A percentile compares a stretch with the other conserved stretches of the same genome.
phyloP scores from a whole-genome alignment of 805 yeast genomes.

The Teunomyces barrocoloradensis region DNA sequence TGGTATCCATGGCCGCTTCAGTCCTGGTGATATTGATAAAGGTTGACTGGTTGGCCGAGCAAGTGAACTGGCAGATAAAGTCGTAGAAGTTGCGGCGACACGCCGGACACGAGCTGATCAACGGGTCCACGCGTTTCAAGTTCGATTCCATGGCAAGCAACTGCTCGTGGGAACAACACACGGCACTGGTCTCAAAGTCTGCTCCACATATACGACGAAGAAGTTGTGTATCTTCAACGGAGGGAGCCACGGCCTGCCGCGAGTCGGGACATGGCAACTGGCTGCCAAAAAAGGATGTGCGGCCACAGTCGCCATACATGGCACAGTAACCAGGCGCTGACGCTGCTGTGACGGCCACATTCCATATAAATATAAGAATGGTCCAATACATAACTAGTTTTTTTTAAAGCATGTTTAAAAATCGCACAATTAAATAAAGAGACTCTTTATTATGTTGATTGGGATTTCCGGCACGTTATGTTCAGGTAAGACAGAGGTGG shows the following conservation, averaged over 20 bases:
- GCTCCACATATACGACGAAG: conserved; percentile 67
- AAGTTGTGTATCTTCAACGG: conserved; percentile 40
- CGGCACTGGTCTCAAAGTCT: conserved; percentile 50
- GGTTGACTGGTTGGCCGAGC: conserved; percentile 78
- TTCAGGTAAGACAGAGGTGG: conserved; percentile 66
- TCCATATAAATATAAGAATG: neutral
- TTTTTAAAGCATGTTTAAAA: too few species aligned
- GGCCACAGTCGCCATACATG: conserved; percentile 70
- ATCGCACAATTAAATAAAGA: neutral
- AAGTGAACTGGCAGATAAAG: conserved; percentile 83
- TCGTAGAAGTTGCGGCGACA: conserved; percentile 82
- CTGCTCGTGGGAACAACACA: conserved; percentile 76
- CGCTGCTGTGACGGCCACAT: neutral
- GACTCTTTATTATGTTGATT: conserved; percentile 50
- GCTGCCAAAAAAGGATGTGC: conserved; percentile 71
- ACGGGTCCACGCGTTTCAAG: conserved; percentile 38
- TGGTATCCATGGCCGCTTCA: conserved; percentile 46
- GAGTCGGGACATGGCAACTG: conserved; percentile 75
- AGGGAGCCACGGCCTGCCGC: conserved; percentile 47
- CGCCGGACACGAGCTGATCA: conserved; percentile 71
- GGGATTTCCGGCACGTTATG: conserved; percentile 71
- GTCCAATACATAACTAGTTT: neutral
- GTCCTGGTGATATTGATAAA: conserved; percentile 68
- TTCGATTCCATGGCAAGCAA: conserved; percentile 47
- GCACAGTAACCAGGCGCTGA: conserved; percentile 47